Base-by-base conservation (phyloP, 192 early-diverging fungal species). In the Dissophora ornata region DNA sequence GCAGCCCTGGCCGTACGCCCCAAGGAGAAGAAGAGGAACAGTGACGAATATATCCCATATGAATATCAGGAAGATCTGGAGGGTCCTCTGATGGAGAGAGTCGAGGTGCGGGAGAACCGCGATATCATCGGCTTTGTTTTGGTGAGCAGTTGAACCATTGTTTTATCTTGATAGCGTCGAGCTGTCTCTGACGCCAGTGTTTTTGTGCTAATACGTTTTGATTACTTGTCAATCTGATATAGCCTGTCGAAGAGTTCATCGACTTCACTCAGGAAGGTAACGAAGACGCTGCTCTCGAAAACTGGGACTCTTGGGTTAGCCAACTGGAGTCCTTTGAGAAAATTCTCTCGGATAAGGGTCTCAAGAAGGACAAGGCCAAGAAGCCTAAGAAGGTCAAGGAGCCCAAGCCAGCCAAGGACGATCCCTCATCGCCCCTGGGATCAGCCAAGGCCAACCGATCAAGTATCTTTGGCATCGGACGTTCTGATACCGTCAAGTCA, bases 221-320 rank as follows among this genome's bases (percentile, higher is more conserved):
- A 1, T 26, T 0, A 29, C 12, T 29, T 16, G 0, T 53, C n/a
- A n/a, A n/a, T n/a, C n/a, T n/a, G n/a, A 13, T 50, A 16, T 64
- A 74, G 64, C 73, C 73, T 26, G 40, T 77, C 1, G 64, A 77
- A 19, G 73, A 77, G 25, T 28, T 62, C 32, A 52, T 56, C 0
- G 64, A 77, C 40, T 77, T 62, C 36, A 77, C 57, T 6, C 12
- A 41, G 16, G 64, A 54, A 28, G 64, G 51, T 3, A 46, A 77
- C 25, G 64, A 77, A 10, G 73, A 67, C 28, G 49, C 73, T 0
- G 69, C 69, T 1, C 44, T 67, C 13, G 73, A 77, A 24, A 77
- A 77, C 46, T 77, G 73, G 73, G 73, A 77, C 19, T 77, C 73
- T 19, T 77, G 73, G 73, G 73, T 77, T 2, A 77, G 53, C 22